Percentiles rank a stretch among this genome's conserved stretches.
phyloP scores from a whole-genome alignment of 768 basidiomycete genomes.

The Amanita rubescens region DNA sequence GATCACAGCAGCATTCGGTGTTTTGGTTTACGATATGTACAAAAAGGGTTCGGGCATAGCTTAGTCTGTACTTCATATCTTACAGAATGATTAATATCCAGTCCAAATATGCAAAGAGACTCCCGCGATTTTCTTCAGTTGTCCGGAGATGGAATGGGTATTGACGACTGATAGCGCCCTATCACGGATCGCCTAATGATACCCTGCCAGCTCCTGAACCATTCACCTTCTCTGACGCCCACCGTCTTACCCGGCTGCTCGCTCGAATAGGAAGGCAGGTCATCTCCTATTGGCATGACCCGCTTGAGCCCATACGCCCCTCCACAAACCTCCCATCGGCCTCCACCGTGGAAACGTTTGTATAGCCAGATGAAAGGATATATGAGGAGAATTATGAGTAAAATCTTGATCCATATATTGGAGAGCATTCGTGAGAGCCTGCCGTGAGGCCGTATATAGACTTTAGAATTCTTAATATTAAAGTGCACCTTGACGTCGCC shows the following conservation, averaged over 20 bases:
- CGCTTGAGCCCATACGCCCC: slow-evolving; percentile 69
- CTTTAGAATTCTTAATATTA: slow-evolving; percentile 33
- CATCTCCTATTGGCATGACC: slow-evolving; percentile 25
- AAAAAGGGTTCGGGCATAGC: slow-evolving; percentile 17
- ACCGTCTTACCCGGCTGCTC: slow-evolving; percentile 27
- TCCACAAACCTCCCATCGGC: slow-evolving; percentile 69
- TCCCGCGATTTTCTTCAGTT: background rate
- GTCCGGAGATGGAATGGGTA: slow-evolving; percentile 12
- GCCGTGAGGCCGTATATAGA: slow-evolving; percentile 66
- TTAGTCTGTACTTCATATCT: background rate
- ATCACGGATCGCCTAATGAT: slow-evolving; percentile 56
- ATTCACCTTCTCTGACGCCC: slow-evolving; percentile 67
- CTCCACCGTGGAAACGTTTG: slow-evolving; percentile 68
- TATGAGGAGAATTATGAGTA: slow-evolving; percentile 61
- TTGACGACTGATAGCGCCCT: slow-evolving; percentile 33
- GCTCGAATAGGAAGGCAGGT: slow-evolving; percentile 4
- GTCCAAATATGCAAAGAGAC: background rate
- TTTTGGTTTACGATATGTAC: slow-evolving; percentile 70
- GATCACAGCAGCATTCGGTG: slow-evolving; percentile 78
- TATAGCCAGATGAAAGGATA: slow-evolving; percentile 82
- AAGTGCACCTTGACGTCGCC: slow-evolving; percentile 45
- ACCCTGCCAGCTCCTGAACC: slow-evolving; percentile 74
- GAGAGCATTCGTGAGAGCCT: slow-evolving; percentile 58
- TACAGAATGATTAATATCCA: background rate
- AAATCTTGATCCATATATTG: slow-evolving; percentile 61